Percentiles rank a stretch among this genome's conserved stretches.
phyloP scores from a whole-genome alignment of 139 green algal species.

The Micractinium conductrix region DNA sequence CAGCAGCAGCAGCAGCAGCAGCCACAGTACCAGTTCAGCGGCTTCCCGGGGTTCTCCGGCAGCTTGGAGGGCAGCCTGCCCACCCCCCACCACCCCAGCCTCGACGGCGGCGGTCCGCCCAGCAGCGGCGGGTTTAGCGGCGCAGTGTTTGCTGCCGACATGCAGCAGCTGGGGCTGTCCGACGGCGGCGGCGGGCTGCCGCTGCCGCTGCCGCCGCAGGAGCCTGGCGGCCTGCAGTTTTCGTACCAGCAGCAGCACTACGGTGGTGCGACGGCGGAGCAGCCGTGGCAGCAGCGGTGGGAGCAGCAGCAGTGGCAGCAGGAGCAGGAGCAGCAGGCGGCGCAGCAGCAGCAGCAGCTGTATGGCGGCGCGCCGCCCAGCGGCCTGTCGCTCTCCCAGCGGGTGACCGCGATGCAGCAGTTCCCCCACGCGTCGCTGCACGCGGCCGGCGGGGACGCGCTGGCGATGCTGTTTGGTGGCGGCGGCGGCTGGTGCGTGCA shows the following conservation, averaged over 20 bases:
- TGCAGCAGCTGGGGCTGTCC: constrained; percentile 19
- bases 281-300: not conserved
- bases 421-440: not conserved
- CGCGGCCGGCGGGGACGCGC: not conserved
- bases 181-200: not conserved
- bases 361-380: not conserved
- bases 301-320: not conserved
- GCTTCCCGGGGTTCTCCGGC: not conserved
- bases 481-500: not conserved
- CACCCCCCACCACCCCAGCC: not conserved
- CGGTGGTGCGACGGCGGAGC: too few species aligned
- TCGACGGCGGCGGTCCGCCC: not conserved
- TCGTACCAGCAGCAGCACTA: not conserved
- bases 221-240: not conserved
- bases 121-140: not conserved
- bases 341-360: not conserved
- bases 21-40: not conserved
- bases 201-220: not conserved
- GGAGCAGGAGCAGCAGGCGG: not conserved
- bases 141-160: not conserved
- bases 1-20: not conserved
- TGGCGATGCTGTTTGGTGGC: not conserved
- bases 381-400: too few species aligned
- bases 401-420: not conserved
- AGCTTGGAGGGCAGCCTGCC: not conserved